These are phyloP conservation scores for Candida chauliodis DNA, from an alignment of 805 yeast genomes.

Conservation along the genomic window DNA sequence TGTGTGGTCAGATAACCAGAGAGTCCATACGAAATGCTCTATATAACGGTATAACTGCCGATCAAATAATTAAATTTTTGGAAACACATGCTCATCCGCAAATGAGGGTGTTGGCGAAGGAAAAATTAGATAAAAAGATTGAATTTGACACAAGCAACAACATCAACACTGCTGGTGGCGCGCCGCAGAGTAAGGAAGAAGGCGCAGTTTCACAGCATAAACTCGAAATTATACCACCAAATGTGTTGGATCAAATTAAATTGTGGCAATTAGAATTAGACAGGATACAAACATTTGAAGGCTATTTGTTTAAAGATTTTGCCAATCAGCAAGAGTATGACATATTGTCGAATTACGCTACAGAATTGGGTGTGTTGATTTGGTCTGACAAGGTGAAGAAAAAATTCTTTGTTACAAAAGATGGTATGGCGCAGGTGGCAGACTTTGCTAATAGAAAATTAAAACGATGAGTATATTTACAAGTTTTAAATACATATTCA, in stretches of 20 bases:
- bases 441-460: constrained; percentile 73
- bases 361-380: constrained; percentile 85
- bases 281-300: constrained; percentile 81
- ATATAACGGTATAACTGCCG: constrained; percentile 87
- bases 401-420: constrained; percentile 81
- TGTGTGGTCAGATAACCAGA: constrained; percentile 88
- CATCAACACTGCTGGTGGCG: constrained; percentile 43
- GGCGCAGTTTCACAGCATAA: constrained; percentile 42
- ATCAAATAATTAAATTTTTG: constrained; percentile 84
- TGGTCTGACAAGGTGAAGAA: constrained; percentile 75
- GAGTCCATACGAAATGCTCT: constrained; percentile 87
- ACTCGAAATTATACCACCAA: constrained; percentile 78
- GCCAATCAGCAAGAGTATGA: constrained; percentile 73
- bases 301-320: constrained; percentile 86
- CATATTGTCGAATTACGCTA: constrained; percentile 69
- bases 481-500: constrained; percentile 5
- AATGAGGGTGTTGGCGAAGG: constrained; percentile 74
- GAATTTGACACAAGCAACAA: constrained; percentile 57
- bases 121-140: constrained; percentile 58
- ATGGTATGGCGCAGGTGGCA: constrained; percentile 86
- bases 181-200: constrained; percentile 26
- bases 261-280: constrained; percentile 96
- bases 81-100: constrained; percentile 94
- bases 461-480: constrained; percentile 10
- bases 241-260: constrained; percentile 93